Evolutionary conservation across 2,329 filamentous ascomycete genomes (phyloP).

Genomic region (Metarhizium album): DNA sequence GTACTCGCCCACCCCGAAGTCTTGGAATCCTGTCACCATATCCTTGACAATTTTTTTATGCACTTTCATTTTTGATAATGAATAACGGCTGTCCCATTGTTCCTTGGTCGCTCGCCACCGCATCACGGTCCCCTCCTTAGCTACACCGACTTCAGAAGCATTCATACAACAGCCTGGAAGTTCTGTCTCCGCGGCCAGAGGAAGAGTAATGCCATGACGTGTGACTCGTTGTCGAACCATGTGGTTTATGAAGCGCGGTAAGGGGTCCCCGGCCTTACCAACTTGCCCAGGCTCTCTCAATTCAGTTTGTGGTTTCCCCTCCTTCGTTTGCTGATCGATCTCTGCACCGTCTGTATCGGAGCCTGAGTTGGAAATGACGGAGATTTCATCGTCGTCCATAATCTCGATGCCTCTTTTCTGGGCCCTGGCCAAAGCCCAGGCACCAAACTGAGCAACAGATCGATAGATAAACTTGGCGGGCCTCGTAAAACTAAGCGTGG

Average conservation of each 20-base stretch:
- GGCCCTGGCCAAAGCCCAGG: constrained; percentile 77
- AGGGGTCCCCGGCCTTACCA: constrained; percentile 75
- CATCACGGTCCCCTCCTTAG: constrained; percentile 67
- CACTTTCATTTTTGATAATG: constrained; percentile 56
- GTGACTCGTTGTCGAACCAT: constrained; percentile 91
- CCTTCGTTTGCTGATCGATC: constrained; percentile 12
- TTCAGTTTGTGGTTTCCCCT: constrained; percentile 10
- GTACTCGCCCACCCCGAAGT: constrained; percentile 58
- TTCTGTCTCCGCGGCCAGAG: constrained; percentile 52
- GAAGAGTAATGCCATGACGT: constrained; percentile 62
- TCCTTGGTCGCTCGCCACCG: constrained; percentile 73
- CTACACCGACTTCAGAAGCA: constrained; percentile 57
- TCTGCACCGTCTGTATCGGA: constrained; percentile 20
- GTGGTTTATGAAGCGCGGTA: constrained; percentile 69
- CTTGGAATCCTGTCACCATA: constrained; percentile 58
- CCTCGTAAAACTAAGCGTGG: constrained; percentile 90
- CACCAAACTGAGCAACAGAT: constrained; percentile 83
- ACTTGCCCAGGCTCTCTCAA: constrained; percentile 33
- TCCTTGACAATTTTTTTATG: constrained; percentile 66
- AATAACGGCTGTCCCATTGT: constrained; percentile 64
- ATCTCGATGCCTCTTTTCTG: constrained; percentile 76
- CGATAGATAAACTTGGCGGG: constrained; percentile 96
- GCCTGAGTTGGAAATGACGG: constrained; percentile 55
- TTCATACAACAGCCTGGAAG: constrained; percentile 55
- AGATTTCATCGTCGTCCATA: constrained; percentile 65